Percentiles rank a stretch among this genome's conserved stretches.
Conservation (phyloP, 2,329 filamentous ascomycete species). For the Sporothrix brasiliensis region DNA sequence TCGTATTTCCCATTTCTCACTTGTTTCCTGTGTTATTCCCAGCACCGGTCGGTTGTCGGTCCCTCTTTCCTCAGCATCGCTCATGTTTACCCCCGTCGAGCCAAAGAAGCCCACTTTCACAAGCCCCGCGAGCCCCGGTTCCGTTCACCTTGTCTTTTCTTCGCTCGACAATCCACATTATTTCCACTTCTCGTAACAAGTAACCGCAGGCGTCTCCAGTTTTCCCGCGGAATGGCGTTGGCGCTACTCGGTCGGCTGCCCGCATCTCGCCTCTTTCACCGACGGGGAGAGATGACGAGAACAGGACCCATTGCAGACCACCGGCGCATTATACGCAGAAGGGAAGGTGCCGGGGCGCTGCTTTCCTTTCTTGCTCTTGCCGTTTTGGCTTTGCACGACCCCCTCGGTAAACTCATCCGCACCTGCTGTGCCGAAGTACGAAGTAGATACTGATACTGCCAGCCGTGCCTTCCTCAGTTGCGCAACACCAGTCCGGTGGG, state of each 20-base stretch:
- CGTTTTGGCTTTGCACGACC: neutral
- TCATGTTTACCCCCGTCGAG: neutral
- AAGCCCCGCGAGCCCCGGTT: neutral
- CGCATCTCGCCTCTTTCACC: conserved; percentile 20
- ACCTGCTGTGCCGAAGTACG: conserved; percentile 7
- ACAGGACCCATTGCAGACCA: neutral
- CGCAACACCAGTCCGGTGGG: neutral
- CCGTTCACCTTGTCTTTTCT: neutral
- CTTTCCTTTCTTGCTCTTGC: conserved; percentile 1
- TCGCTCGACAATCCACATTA: neutral
- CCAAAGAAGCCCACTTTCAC: conserved; percentile 25
- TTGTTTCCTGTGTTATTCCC: conserved; percentile 9
- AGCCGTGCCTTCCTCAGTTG: neutral
- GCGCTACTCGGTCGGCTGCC: conserved; percentile 21
- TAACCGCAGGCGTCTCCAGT: conserved; percentile 24
- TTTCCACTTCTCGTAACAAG: conserved; percentile 26
- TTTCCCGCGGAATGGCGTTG: conserved; percentile 5
- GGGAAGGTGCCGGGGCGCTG: conserved; percentile 1
- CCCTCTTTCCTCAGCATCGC: conserved; percentile 3
- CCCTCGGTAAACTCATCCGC: conserved; percentile 12
- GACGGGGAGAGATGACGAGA: neutral
- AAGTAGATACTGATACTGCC: neutral
- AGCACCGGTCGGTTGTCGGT: conserved; percentile 19
- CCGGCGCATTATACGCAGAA: neutral
- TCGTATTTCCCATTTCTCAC: conserved; percentile 21